Percentiles rank a stretch among this genome's conserved stretches.
phyloP scores from a whole-genome alignment of 306 rosid species.

The Trichosanthes cucumerina region DNA sequence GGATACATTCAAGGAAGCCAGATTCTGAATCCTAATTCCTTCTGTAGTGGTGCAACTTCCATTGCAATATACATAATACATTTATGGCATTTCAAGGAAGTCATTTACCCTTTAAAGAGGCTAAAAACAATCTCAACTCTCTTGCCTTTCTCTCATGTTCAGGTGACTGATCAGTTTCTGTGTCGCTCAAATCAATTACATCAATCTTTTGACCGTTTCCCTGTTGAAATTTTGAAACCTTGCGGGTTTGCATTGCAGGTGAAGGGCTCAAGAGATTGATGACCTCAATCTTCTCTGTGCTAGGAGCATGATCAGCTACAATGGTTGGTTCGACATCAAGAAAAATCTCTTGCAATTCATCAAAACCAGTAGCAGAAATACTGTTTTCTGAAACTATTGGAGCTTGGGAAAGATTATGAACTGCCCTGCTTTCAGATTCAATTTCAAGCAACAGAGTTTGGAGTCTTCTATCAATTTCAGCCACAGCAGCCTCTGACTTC shows the following conservation, averaged over 20 bases:
- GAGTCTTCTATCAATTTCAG: conserved; percentile 49
- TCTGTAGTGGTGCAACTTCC: neutral
- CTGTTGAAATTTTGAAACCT: conserved; percentile 14
- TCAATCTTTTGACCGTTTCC: conserved; percentile 24
- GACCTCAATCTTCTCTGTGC: conserved; percentile 23
- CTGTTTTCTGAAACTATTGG: conserved; percentile 13
- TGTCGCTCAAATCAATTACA: conserved; percentile 61
- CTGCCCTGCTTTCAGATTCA: conserved; percentile 24
- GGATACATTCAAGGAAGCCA: neutral
- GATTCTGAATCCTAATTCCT: neutral
- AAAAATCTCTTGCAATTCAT: conserved; percentile 13
- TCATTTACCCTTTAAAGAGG: conserved; percentile 34
- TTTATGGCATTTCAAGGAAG: neutral
- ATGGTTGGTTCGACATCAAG: conserved; percentile 15
- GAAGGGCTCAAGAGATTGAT: conserved; percentile 66
- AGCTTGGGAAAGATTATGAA: conserved; percentile 13
- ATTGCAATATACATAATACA: neutral
- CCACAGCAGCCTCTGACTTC: conserved; percentile 38
- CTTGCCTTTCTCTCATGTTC: conserved; percentile 54
- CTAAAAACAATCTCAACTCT: conserved; percentile 52
- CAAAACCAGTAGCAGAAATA: conserved; percentile 19
- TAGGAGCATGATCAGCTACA: conserved; percentile 1
- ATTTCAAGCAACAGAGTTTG: conserved; percentile 42
- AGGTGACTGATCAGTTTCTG: conserved; percentile 50
- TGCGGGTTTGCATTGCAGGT: conserved; percentile 27